phyloP scores from a whole-genome alignment of 2,329 filamentous ascomycete species.

The Trichoderma oligosporum region DNA sequence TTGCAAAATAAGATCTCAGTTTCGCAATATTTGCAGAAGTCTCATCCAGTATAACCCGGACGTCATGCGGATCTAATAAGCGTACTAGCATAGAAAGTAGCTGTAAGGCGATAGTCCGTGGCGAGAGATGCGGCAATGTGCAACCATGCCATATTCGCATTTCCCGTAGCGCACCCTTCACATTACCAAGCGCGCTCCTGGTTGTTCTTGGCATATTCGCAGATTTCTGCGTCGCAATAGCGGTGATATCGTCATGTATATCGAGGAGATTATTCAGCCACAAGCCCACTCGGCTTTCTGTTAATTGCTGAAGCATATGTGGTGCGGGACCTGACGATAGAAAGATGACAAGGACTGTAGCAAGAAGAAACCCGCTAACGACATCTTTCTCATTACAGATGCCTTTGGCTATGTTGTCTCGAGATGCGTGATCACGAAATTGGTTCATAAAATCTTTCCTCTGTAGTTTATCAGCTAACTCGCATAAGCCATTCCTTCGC shows the following conservation, averaged over 20 bases:
- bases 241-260: slow-evolving; percentile 52
- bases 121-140: slow-evolving; percentile 51
- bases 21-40: slow-evolving; percentile 28
- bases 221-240: slow-evolving; percentile 60
- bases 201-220: slow-evolving; percentile 66
- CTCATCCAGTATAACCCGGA: slow-evolving; percentile 31
- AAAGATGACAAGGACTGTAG: slow-evolving; percentile 61
- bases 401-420: slow-evolving; percentile 62
- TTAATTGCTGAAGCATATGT: slow-evolving; percentile 56
- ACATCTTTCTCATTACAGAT: slow-evolving; percentile 58
- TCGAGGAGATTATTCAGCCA: slow-evolving; percentile 55
- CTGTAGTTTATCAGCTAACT: slow-evolving; percentile 56
- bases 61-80: slow-evolving; percentile 28
- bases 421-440: slow-evolving; percentile 71
- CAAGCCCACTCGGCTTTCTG: slow-evolving; percentile 50
- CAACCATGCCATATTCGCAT: slow-evolving; percentile 59
- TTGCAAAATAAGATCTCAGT: slow-evolving; percentile 26
- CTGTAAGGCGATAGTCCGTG: slow-evolving; percentile 61
- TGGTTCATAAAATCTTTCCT: slow-evolving; percentile 62
- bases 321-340: slow-evolving; percentile 57
- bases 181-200: slow-evolving; percentile 51
- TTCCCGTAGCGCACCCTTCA: slow-evolving; percentile 52
- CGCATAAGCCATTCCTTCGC: slow-evolving; percentile 56
- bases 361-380: slow-evolving; percentile 59
- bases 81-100: slow-evolving; percentile 49